Base-by-base conservation (phyloP, 192 early-diverging fungal species). In the Coemansia sp. region DNA sequence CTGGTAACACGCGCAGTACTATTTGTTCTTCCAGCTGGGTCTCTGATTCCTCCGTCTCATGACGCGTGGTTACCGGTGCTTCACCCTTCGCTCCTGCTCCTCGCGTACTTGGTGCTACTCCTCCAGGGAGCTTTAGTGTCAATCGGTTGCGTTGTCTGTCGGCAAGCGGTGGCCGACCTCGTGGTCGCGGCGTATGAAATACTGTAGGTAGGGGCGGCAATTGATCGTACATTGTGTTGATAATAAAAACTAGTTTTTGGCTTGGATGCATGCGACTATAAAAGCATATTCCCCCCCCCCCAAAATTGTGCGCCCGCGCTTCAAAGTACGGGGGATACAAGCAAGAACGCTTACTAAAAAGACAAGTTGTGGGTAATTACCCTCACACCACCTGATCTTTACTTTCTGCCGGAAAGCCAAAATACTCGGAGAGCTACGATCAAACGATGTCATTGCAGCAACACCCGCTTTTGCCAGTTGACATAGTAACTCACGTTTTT, bases 131-230 rank as follows among this genome's bases (percentile, higher is more conserved):
- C 50, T 77, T 77, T 2, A 77, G 61, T 9, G 74, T 77, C 38
- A 77, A 60, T 6, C 74, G 74, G 58, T 68, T 68, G 57, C 74
- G 64, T 58, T 77, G 74, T 36, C 62, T 64, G 52, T 77, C 75
- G 13, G 57, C 68, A 3, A 77, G 65, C 25, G 75, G 75, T 27
- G 75, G 75, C 30, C 75, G 64, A 2, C 75, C 75, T 3, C 75
- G 75, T n/a, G 75, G 75, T 29, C 75, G 40, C 2, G 75, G 75
- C 22, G 54, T 25, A 38, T 70, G 55, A 23, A 50, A 33, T 6
- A 34, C 2, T 2, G 30, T 17, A 20, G 30, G 44, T 14, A 30
- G 44, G 6, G 44, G 44, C 1, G 44, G 44, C 13, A 29, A 29
- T 23, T 15, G 25, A 30, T 53, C 50, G 30, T 31, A 47, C 44